Conservation (phyloP, 2,329 filamentous ascomycete genomes). For the Sclerotinia trifoliorum region DNA sequence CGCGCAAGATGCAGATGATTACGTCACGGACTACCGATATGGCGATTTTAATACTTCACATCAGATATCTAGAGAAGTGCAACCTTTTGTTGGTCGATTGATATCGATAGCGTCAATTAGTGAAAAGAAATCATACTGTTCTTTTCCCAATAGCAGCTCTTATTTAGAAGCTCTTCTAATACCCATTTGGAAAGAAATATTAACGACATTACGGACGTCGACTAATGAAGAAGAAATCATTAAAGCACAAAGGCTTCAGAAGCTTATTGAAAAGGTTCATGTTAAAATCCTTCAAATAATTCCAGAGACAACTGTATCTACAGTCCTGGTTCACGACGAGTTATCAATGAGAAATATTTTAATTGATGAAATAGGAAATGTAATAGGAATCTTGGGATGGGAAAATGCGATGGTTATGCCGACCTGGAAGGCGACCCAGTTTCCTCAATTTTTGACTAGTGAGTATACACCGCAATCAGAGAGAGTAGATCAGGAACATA, state of each 20-base stretch:
- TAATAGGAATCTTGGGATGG: constrained; percentile 3
- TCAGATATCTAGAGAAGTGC: background rate
- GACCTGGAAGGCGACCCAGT: background rate
- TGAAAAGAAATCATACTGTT: constrained; percentile 2
- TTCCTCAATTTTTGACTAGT: background rate
- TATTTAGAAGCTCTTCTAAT: constrained; percentile 3
- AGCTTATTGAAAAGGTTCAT: background rate
- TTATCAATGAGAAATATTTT: constrained; percentile 10
- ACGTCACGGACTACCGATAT: background rate
- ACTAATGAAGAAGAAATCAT: background rate
- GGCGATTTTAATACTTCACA: background rate
- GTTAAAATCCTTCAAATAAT: background rate
- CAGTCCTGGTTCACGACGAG: background rate
- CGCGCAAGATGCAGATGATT: background rate
- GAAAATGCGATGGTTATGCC: background rate
- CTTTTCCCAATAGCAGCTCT: background rate
- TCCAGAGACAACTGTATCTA: background rate
- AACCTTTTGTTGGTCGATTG: background rate
- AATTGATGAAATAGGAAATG: background rate
- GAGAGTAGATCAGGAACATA: background rate
- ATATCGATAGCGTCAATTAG: background rate
- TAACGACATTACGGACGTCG: background rate
- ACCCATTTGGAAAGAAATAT: background rate
- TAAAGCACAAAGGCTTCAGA: background rate
- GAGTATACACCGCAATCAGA: background rate